Evolutionary conservation across 345 rosid genomes (phyloP).

Genomic region (Aurinia saxatilis): DNA sequence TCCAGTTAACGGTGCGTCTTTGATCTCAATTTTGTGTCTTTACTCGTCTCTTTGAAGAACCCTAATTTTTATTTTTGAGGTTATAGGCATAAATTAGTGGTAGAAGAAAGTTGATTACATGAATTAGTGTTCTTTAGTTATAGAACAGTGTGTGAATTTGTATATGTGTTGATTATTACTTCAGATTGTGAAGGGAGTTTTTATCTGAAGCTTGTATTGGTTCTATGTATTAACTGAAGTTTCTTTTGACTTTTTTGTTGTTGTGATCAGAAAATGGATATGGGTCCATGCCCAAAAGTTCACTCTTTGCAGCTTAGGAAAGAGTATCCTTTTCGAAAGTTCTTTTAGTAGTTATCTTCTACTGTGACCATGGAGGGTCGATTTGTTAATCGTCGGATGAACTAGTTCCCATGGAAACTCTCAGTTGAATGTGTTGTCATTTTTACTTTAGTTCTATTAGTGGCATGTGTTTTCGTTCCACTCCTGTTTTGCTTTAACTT

Average conservation of each 20-base stretch:
- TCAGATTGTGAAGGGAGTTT: neutral
- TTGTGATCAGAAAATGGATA: slow-evolving; percentile 85
- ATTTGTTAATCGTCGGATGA: neutral
- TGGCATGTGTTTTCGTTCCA: neutral
- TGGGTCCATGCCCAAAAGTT: slow-evolving; percentile 98
- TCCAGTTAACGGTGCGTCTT: too few species aligned
- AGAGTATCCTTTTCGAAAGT: slow-evolving; percentile 56
- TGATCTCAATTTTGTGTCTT: too few species aligned
- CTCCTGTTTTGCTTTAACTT: slow-evolving; percentile 22
- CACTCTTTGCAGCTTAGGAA: slow-evolving; percentile 88
- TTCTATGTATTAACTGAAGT: neutral
- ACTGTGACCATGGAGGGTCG: neutral
- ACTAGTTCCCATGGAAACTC: neutral
- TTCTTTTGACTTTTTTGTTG: neutral
- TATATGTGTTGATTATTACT: neutral
- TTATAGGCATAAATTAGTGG: too few species aligned
- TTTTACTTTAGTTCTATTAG: neutral
- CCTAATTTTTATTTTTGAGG: too few species aligned
- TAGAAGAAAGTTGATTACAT: too few species aligned
- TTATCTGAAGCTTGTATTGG: neutral
- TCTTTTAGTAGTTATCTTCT: neutral
- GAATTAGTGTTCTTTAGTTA: too few species aligned
- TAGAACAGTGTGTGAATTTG: too few species aligned
- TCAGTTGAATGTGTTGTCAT: neutral
- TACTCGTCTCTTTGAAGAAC: too few species aligned